Conservation (phyloP, 257 asterid genomes). For the Scutellaria barbata region DNA sequence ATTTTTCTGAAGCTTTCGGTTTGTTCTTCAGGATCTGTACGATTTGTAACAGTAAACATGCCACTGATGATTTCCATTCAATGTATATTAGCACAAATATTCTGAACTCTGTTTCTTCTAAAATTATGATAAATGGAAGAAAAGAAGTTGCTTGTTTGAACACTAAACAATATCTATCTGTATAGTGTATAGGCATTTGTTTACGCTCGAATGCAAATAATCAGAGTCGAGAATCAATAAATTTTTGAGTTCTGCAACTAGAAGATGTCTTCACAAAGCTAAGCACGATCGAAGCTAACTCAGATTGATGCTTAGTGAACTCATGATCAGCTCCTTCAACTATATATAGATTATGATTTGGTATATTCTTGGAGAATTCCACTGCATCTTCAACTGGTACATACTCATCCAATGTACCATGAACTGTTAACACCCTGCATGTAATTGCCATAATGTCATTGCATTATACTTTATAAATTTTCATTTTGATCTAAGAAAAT, state of each 20-base stretch:
- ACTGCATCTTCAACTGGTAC: conserved; percentile 79
- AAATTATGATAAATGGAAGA: too few species aligned
- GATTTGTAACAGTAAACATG: neutral
- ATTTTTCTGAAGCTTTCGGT: neutral
- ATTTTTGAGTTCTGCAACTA: conserved; percentile 24
- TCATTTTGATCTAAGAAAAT: neutral
- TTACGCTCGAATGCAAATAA: neutral
- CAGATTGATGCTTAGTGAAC: conserved; percentile 60
- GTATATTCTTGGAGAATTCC: conserved; percentile 54
- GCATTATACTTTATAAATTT: neutral
- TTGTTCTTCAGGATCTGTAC: conserved; percentile 3
- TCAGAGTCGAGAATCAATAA: conserved; percentile 50
- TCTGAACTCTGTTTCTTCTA: too few species aligned
- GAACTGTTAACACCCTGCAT: conserved; percentile 77
- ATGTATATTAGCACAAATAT: too few species aligned
- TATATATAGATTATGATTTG: conserved; percentile 59
- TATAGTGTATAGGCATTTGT: too few species aligned
- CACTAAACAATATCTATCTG: too few species aligned
- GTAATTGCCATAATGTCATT: neutral
- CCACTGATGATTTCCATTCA: too few species aligned
- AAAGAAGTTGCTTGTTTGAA: too few species aligned
- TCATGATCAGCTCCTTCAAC: conserved; percentile 90
- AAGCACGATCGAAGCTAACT: conserved; percentile 59
- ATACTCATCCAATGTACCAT: conserved; percentile 70
- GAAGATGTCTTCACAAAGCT: conserved; percentile 51